Conservation (phyloP, 129 eudicot species). For the Artemisia argyi region DNA sequence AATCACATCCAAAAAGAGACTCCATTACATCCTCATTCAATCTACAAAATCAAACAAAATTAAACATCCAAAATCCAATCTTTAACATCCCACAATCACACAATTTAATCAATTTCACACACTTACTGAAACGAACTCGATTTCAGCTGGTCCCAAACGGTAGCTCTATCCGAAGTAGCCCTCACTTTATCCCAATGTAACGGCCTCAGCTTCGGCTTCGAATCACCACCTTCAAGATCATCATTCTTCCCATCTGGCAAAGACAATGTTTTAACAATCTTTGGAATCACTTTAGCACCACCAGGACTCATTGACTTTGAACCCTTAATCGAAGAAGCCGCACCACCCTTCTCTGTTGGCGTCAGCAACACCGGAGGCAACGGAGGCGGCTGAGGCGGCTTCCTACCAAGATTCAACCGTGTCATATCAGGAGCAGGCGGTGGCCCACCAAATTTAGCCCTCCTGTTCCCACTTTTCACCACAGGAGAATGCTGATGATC, state of each 20-base stretch:
- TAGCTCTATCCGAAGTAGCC: conserved; percentile 86
- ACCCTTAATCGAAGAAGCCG: conserved; percentile 21
- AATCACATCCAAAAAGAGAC: conserved; percentile 72
- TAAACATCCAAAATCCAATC: neutral
- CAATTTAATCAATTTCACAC: neutral
- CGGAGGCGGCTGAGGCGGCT: conserved; percentile 35
- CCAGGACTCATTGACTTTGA: conserved; percentile 38
- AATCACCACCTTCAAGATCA: conserved; percentile 46
- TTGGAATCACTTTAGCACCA: conserved; percentile 36
- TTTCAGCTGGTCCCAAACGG: conserved; percentile 96
- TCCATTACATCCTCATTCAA: conserved; percentile 96
- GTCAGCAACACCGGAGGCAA: conserved; percentile 43
- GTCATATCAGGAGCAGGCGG: conserved; percentile 76
- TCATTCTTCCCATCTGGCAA: conserved; percentile 29
- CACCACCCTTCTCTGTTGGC: conserved; percentile 36
- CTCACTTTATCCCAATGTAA: conserved; percentile 98
- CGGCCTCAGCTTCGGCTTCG: conserved; percentile 81
- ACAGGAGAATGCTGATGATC: conserved; percentile 38
- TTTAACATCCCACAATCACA: neutral
- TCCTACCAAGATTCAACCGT: conserved; percentile 44
- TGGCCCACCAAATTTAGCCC: conserved; percentile 56
- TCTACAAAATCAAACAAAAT: conserved; percentile 32
- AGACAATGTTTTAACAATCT: conserved; percentile 34
- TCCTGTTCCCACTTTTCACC: conserved; percentile 41
- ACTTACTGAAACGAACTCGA: conserved; percentile 98